These are phyloP conservation scores for Zizania palustris DNA, from an alignment of 202 grass and related monocot species.

Conservation along the genomic window DNA sequence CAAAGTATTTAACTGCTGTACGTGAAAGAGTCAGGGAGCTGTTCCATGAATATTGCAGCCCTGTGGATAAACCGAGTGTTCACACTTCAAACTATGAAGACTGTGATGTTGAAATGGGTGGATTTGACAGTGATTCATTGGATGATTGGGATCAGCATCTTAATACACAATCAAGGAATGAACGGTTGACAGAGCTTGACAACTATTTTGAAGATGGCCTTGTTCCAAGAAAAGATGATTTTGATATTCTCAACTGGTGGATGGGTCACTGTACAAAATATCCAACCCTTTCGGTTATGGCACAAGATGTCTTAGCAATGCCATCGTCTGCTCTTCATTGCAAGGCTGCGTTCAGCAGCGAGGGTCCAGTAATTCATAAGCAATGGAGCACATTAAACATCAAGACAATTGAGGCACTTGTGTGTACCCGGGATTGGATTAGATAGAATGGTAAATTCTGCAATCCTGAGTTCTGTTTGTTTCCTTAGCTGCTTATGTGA, in stretches of 20 bases:
- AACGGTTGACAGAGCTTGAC: conserved; percentile 52
- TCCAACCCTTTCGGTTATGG: conserved; percentile 58
- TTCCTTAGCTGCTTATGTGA: conserved; percentile 5
- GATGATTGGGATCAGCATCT: conserved; percentile 64
- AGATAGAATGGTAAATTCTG: conserved; percentile 40
- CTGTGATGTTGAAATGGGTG: conserved; percentile 30
- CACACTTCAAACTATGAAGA: conserved; percentile 29
- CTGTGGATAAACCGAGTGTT: conserved; percentile 9
- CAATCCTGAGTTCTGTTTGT: conserved; percentile 9
- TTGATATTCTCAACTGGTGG: conserved; percentile 61
- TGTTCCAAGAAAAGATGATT: conserved; percentile 64
- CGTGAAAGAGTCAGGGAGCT: conserved; percentile 38
- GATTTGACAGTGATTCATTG: conserved; percentile 56
- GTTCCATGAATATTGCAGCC: conserved; percentile 49
- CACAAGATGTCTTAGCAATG: conserved; percentile 51
- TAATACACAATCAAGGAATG: conserved; percentile 48
- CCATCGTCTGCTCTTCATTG: conserved; percentile 56
- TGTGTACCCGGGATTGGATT: conserved; percentile 59
- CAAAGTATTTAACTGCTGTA: conserved; percentile 46
- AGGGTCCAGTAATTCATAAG: conserved; percentile 40
- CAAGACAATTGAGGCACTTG: conserved; percentile 59
- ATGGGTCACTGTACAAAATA: conserved; percentile 55
- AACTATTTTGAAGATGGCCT: conserved; percentile 59
- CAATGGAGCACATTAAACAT: conserved; percentile 55
- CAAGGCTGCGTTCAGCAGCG: conserved; percentile 37